These are phyloP conservation scores for Purshia tridentata DNA, from an alignment of 306 rosid species.

Conservation along the genomic window DNA sequence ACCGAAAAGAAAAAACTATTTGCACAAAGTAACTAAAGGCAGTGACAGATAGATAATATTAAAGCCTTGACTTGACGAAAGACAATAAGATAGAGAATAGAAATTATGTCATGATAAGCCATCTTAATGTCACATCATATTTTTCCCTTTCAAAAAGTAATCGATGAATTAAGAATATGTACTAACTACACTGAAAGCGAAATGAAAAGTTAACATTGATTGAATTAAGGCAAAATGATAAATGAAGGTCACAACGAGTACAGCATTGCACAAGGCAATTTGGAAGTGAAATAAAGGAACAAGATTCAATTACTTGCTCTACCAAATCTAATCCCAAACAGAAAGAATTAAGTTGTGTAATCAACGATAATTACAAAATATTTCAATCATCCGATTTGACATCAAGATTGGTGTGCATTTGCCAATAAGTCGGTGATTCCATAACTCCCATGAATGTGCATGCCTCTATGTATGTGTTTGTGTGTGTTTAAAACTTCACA, in stretches of 20 bases:
- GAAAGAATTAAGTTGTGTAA: neutral
- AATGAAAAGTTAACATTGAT: neutral
- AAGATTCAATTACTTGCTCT: neutral
- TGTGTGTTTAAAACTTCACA: neutral
- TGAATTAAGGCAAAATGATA: neutral
- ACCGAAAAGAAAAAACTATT: neutral
- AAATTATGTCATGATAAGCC: neutral
- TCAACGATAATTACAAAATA: neutral
- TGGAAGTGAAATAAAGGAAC: neutral
- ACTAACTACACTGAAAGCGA: neutral
- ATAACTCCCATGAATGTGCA: neutral
- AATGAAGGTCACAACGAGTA: neutral
- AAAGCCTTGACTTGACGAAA: neutral
- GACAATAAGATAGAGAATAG: neutral
- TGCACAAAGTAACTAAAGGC: neutral
- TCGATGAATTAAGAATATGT: too few species aligned
- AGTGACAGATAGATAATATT: neutral
- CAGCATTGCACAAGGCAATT: neutral
- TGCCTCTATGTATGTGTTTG: slow-evolving; percentile 1
- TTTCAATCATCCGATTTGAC: neutral
- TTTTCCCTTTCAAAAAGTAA: neutral
- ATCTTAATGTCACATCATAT: neutral
- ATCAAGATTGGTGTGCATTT: neutral
- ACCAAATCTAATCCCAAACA: neutral
- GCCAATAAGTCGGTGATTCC: neutral